Evolutionary conservation across 2,329 filamentous ascomycete genomes (phyloP), one percentile per base, ranked within the genome.

Genomic region (Beauveria sp.): DNA sequence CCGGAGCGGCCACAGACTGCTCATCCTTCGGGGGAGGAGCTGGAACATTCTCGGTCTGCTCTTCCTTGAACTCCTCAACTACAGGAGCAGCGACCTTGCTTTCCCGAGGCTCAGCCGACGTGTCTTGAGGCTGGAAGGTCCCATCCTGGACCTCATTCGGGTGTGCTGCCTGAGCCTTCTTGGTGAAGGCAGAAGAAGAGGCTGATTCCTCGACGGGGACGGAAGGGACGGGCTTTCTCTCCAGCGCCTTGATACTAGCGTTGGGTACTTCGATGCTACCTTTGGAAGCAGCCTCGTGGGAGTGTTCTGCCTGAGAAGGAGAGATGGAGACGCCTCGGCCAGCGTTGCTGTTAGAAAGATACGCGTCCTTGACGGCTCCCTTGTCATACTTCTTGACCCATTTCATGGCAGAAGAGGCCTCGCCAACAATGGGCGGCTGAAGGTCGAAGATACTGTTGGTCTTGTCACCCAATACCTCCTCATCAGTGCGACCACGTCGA

Each of bases 311-410:
- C 60, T 67, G 67, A 55, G 70, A 67, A 16, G 72, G 69, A 16
- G 73, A 70, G 38, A 76, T 65, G 20, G 71, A 63, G 45, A 77
- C 65, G 14, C 90, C 90, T 63, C 85, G 89, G 24, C 93, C 92
- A 48, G 89, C 87, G 66, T 81, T 85, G 53, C 77, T 79, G 70
- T 96, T 88, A 51, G 86, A 84, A 57, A 98, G 80, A 74, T 98
- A 98, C n/a, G 90, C 87, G 65, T 91, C 87, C 60, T 92, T 87
- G 65, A 96, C 88, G 8, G 88, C 81, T 69, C 95, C 88, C 75
- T 95, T 96, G 75, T 98, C 95, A 72, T 97, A 98, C 69, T 92
- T 92, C 74, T 83, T 93, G 38, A 93, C 91, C 95, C 95, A 99
- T 74, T 96, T 96, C 87, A 99, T 88, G 1, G 95, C 95, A 26